Conservation (phyloP, 768 basidiomycete species). For the Hericium coralloides region DNA sequence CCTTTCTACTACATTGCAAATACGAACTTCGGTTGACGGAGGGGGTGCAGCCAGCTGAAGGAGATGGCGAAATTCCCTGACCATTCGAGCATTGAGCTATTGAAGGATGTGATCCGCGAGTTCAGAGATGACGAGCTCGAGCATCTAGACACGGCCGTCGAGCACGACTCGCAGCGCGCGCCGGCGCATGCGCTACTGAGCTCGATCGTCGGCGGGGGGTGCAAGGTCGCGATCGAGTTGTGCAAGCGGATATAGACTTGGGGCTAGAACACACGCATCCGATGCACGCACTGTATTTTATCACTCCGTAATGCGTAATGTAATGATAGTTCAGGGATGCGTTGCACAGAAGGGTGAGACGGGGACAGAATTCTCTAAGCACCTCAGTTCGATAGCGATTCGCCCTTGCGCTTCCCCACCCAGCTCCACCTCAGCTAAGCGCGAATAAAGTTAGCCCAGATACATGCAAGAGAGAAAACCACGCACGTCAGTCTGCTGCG, state of each 20-base stretch:
- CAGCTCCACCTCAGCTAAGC: constrained; percentile 45
- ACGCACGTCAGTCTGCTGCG: constrained; percentile 32
- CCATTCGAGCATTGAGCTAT: constrained; percentile 72
- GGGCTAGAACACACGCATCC: neutral
- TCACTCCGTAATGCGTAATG: neutral
- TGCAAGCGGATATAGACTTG: constrained; percentile 65
- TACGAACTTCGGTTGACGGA: too few relatives aligned
- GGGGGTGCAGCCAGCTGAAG: constrained; percentile 60
- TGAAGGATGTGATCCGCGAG: constrained; percentile 67
- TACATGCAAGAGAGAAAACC: neutral
- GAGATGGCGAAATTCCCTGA: constrained; percentile 55
- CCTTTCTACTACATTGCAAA: neutral
- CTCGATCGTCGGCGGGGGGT: constrained; percentile 75
- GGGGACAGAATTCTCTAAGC: neutral
- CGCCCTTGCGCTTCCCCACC: constrained; percentile 40
- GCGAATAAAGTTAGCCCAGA: neutral
- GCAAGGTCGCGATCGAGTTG: constrained; percentile 82
- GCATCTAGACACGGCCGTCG: constrained; percentile 87
- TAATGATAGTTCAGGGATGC: neutral
- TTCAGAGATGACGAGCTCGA: constrained; percentile 94
- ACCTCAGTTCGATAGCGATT: constrained; percentile 22
- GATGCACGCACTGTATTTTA: neutral
- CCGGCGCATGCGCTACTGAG: constrained; percentile 89
- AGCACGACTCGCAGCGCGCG: constrained; percentile 79
- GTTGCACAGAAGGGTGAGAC: neutral